Conservation (phyloP, 768 basidiomycete species). For the Serendipita vermifera region DNA sequence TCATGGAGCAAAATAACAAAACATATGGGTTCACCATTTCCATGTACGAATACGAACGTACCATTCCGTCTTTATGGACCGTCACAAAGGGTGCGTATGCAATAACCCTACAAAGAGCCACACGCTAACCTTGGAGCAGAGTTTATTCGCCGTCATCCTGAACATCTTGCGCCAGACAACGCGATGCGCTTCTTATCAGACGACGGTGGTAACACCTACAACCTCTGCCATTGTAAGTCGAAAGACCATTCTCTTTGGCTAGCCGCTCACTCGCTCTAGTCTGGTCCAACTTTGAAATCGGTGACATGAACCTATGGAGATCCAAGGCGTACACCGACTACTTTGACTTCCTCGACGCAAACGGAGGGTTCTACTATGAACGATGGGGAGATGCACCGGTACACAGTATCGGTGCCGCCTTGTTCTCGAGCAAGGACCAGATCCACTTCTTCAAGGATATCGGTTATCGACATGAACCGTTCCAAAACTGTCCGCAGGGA, state of each 20-base stretch:
- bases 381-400: slow-evolving; percentile 87
- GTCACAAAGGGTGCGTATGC: slow-evolving; percentile 45
- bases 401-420: slow-evolving; percentile 79
- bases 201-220: slow-evolving; percentile 58
- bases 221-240: slow-evolving; percentile 56
- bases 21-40: slow-evolving; percentile 80
- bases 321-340: slow-evolving; percentile 67
- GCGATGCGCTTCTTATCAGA: slow-evolving; percentile 61
- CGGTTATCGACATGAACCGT: slow-evolving; percentile 85
- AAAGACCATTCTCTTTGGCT: background rate
- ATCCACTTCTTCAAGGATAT: slow-evolving; percentile 95
- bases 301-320: slow-evolving; percentile 70
- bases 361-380: slow-evolving; percentile 87
- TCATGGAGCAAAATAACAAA: slow-evolving; percentile 69
- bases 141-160: slow-evolving; percentile 51
- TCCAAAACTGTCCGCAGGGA: slow-evolving; percentile 84
- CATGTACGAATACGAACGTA: slow-evolving; percentile 62
- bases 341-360: slow-evolving; percentile 67
- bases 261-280: slow-evolving; percentile 29
- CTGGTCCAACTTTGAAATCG: slow-evolving; percentile 94
- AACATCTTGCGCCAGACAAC: slow-evolving; percentile 49
- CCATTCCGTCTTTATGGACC: slow-evolving; percentile 71
- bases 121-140: slow-evolving; percentile 28
- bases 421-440: slow-evolving; percentile 82
- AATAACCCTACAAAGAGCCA: slow-evolving; percentile 15